Percentiles rank a stretch among this genome's conserved stretches.
These are phyloP conservation scores for Rasamsonia emersonii DNA, from an alignment of 2,329 filamentous ascomycete species.

Conservation along the genomic window DNA sequence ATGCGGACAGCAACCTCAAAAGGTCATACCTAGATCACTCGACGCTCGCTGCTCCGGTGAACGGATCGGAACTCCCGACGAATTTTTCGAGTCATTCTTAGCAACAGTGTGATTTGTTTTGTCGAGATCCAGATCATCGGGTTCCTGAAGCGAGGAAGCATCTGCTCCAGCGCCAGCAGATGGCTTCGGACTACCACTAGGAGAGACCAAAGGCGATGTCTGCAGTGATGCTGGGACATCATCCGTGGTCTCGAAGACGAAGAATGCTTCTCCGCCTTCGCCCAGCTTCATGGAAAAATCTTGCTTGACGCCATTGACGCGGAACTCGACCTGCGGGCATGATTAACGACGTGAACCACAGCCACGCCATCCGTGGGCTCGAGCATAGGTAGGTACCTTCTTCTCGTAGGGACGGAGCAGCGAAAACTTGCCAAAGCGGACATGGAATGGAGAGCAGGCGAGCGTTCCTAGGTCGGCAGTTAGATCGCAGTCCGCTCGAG, in stretches of 20 bases:
- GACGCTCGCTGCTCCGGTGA: constrained; percentile 29
- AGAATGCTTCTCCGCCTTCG: constrained; percentile 95
- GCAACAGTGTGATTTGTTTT: constrained; percentile 13
- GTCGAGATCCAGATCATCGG: constrained; percentile 43
- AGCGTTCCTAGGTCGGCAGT: constrained; percentile 47
- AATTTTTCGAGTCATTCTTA: constrained; percentile 16
- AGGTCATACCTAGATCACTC: constrained; percentile 37
- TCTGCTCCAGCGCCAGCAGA: constrained; percentile 22
- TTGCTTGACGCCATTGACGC: constrained; percentile 85
- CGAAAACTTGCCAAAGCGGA: constrained; percentile 98
- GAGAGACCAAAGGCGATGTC: constrained; percentile 88
- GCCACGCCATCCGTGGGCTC: background rate
- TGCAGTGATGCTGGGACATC: constrained; percentile 88
- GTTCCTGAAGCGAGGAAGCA: constrained; percentile 36
- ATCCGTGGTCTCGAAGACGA: constrained; percentile 92
- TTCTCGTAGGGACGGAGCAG: constrained; percentile 91
- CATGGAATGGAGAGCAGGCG: constrained; percentile 93
- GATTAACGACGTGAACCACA: constrained; percentile 10
- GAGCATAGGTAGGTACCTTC: constrained; percentile 55
- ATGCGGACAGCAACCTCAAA: too few species aligned
- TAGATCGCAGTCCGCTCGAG: too few species aligned
- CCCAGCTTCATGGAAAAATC: constrained; percentile 97
- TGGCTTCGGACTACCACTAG: constrained; percentile 65
- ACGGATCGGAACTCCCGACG: constrained; percentile 19
- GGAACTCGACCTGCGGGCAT: constrained; percentile 67